phyloP scores from a whole-genome alignment of 1,284 basidiomycete genomes.

The Erythrobasidium hasegawianum region DNA sequence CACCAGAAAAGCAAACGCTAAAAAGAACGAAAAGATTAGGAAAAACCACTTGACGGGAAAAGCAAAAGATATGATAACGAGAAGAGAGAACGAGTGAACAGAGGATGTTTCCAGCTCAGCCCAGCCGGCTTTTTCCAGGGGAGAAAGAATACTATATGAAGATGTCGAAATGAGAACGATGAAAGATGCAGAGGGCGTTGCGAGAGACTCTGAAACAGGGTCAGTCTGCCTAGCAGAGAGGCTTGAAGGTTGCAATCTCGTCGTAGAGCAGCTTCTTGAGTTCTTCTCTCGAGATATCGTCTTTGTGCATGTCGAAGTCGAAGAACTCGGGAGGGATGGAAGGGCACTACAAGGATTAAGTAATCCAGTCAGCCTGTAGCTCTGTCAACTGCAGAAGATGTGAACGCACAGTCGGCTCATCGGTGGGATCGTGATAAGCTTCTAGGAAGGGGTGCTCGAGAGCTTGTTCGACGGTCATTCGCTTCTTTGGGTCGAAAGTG shows the following conservation, averaged over 20 bases:
- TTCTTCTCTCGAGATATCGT: constrained; percentile 81
- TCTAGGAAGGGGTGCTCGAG: constrained; percentile 85
- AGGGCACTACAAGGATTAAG: constrained; percentile 66
- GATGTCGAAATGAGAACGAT: too few species aligned
- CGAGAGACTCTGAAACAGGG: too few species aligned
- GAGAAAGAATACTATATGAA: too few species aligned
- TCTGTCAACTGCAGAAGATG: not conserved
- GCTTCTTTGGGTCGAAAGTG: constrained; percentile 78
- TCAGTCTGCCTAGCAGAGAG: constrained; percentile 19
- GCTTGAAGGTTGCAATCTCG: constrained; percentile 34
- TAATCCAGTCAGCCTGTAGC: constrained; percentile 83
- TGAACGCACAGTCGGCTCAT: constrained; percentile 32
- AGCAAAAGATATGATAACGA: too few species aligned
- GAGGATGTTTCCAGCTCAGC: too few species aligned
- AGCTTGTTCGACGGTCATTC: constrained; percentile 83
- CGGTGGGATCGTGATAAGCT: constrained; percentile 58
- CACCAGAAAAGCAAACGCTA: too few species aligned
- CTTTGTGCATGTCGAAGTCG: constrained; percentile 90
- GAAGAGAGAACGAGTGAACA: too few species aligned
- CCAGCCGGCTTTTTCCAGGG: too few species aligned
- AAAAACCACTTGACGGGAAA: too few species aligned
- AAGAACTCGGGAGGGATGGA: constrained; percentile 88
- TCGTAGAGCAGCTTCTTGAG: constrained; percentile 55
- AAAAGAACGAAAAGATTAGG: too few species aligned
- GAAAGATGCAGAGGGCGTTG: not conserved